Percentiles rank a stretch among this genome's conserved stretches.
These are phyloP conservation scores for Picocystis sp. DNA, from an alignment of 163 green algal genomes.

Conservation along the genomic window DNA sequence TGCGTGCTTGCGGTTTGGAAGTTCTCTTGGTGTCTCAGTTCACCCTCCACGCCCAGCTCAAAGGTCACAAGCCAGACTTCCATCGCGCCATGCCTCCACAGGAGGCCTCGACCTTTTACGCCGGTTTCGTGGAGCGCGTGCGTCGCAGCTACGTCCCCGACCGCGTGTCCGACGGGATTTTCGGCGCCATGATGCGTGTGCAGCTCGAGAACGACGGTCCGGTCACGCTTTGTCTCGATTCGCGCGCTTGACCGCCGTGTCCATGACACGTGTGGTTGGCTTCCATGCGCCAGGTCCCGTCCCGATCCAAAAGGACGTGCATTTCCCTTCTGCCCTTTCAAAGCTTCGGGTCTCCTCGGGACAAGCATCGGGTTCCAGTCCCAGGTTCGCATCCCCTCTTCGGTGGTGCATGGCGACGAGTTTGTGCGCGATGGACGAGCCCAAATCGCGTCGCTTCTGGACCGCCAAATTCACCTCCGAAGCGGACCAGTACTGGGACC, in stretches of 20 bases:
- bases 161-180: constrained; percentile 30
- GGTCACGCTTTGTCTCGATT: constrained; percentile 31
- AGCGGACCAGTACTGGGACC: constrained; percentile 50
- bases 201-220: constrained; percentile 31
- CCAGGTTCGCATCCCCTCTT: too few species aligned
- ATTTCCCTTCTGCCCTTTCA: too few species aligned
- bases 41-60: constrained; percentile 28
- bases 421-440: too few species aligned
- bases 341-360: too few species aligned
- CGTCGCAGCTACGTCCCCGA: constrained; percentile 11
- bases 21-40: constrained; percentile 38
- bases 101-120: constrained; percentile 20
- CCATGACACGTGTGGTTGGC: too few species aligned
- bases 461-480: constrained; percentile 25
- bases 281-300: too few species aligned
- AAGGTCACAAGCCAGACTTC: constrained; percentile 33
- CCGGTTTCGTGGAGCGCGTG: constrained; percentile 16
- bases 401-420: too few species aligned
- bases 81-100: constrained; percentile 25
- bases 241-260: not conserved
- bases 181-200: constrained; percentile 41
- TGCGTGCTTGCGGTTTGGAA: constrained; percentile 15
- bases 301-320: too few species aligned
- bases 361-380: too few species aligned
- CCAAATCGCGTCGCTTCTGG: too few species aligned